A percentile compares a stretch with the other conserved stretches of the same genome.
phyloP scores from a whole-genome alignment of 768 basidiomycete species.

The Myochromella boudieri region DNA sequence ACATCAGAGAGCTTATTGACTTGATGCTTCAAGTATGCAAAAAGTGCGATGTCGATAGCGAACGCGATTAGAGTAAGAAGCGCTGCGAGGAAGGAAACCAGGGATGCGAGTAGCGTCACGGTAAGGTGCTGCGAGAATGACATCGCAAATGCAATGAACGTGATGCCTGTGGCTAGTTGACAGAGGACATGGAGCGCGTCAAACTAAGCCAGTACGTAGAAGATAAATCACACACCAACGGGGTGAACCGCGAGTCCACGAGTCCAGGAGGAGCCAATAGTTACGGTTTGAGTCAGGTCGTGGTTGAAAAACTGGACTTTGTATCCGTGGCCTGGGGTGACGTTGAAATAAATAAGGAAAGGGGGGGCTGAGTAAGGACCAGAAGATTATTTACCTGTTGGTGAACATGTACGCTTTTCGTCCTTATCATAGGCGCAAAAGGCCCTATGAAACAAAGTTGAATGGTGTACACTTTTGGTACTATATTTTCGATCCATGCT shows the following conservation, averaged over 20 bases:
- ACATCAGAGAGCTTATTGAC: slow-evolving; percentile 49
- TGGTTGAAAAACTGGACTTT: slow-evolving; percentile 39
- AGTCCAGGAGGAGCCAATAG: slow-evolving; percentile 63
- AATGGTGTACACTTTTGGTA: not conserved
- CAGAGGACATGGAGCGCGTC: not conserved
- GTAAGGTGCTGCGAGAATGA: slow-evolving; percentile 59
- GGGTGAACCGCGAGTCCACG: slow-evolving; percentile 75
- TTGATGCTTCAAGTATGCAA: slow-evolving; percentile 57
- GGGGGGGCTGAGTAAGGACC: not conserved
- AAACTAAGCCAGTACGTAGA: not conserved
- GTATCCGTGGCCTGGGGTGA: slow-evolving; percentile 54
- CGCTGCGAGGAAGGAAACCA: slow-evolving; percentile 72
- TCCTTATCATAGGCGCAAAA: slow-evolving; percentile 52
- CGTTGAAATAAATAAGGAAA: not conserved
- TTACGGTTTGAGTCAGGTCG: slow-evolving; percentile 33
- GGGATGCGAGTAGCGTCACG: slow-evolving; percentile 60
- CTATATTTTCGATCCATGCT: slow-evolving; percentile 12
- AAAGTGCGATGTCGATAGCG: slow-evolving; percentile 75
- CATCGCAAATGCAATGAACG: slow-evolving; percentile 63
- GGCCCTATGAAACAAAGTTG: slow-evolving; percentile 42
- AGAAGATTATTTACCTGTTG: slow-evolving; percentile 36
- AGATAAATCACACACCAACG: slow-evolving; percentile 54
- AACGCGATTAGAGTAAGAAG: slow-evolving; percentile 70
- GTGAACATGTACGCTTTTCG: slow-evolving; percentile 47
- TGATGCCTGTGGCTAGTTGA: slow-evolving; percentile 46